Conservation (phyloP, 2,329 filamentous ascomycete genomes). For the Cladophialophora yegresii region DNA sequence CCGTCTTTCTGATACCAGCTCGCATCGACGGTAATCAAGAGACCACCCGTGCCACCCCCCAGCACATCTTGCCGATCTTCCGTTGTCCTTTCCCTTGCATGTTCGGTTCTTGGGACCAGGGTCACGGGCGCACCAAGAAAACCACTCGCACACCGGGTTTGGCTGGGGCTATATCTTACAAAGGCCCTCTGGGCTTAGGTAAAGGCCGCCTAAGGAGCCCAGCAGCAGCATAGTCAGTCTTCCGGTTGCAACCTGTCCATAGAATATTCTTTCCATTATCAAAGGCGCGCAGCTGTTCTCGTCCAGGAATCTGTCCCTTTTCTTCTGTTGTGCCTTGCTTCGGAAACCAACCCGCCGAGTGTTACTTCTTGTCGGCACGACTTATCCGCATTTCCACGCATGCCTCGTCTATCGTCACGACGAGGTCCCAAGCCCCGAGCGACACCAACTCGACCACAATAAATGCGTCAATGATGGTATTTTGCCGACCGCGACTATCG, state of each 20-base stretch:
- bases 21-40: background rate
- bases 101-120: background rate
- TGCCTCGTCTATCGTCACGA: background rate
- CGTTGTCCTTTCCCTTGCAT: background rate
- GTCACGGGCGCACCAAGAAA: background rate
- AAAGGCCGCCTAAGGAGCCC: background rate
- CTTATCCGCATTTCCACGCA: background rate
- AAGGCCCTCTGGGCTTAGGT: background rate
- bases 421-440: background rate
- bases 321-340: background rate
- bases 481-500: background rate
- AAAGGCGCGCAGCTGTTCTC: background rate
- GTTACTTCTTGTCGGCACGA: background rate
- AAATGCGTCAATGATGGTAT: background rate
- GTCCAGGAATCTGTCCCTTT: background rate
- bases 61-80: background rate
- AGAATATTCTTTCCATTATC: no score
- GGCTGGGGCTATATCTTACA: background rate
- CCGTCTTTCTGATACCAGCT: background rate
- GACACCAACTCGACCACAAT: background rate
- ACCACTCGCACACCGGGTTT: background rate
- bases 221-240: background rate
- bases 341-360: background rate
- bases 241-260: background rate
- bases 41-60: no score